Evolutionary conservation across 306 rosid species (phyloP), one percentile per base, ranked within the genome.

Genomic region (Vicia villosa): DNA sequence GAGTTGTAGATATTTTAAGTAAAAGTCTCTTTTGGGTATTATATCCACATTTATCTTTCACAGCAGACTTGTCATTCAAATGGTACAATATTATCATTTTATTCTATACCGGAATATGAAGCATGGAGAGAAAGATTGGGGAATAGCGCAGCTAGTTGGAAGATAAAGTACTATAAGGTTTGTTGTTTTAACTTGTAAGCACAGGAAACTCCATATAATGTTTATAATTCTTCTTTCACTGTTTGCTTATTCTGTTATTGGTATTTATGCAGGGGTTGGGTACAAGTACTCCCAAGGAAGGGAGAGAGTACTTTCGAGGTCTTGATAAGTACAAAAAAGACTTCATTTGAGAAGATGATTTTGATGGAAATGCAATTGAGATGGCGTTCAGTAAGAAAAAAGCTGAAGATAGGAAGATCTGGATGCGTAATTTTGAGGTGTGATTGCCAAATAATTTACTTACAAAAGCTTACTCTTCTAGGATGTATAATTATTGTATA

Each of bases 101-200:
- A 90, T 74, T 82, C 94, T 70, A 90, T 94, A 87, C 97, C 97
- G 0, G 89, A 94, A 77, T 94, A 86, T 8, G 85, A 88, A 75
- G 57, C 81, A 13, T 94, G 97, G 98, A 94, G 74, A 79, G 95
- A 88, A 51, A 81, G 67, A 67, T 75, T 94, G 87, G 85, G 84
- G 63, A 90, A 82, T 20, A 90, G 71, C 78, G 98, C 90, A 76
- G 75, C 64, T 70, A 84, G 89, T 40, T 94, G 98, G 97, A 72
- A 89, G 69, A 87, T 90, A 70, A 94, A 94, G 76, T 94, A 94
- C 84, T 94, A 90, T 70, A 94, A 94, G 98, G 98, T 94, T 55
- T 73, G 86, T 69, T 71, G 8, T 58, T 50, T 77, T 34, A 34
- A 34, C 38, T 34, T 63, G 36, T 32, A 40, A 56, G 43, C 21